These are phyloP conservation scores for Skeletonema potamos DNA, from an alignment of 108 stramenopile species.

Conservation along the genomic window DNA sequence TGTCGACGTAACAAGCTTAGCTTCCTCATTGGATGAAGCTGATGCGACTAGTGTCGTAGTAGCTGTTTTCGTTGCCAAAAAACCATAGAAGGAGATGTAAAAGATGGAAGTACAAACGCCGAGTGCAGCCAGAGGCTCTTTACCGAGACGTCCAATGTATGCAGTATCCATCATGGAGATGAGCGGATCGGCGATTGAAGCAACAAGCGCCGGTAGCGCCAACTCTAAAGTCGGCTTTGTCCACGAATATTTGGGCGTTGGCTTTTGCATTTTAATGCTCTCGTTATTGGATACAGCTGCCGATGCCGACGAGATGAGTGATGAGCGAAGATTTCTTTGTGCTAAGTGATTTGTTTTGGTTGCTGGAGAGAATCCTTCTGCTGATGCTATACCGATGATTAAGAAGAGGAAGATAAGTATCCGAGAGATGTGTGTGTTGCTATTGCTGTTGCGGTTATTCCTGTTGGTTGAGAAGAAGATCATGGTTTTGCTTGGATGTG, in stretches of 20 bases:
- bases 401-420: background rate
- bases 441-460: background rate
- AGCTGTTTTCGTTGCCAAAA: constrained; percentile 70
- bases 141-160: constrained; percentile 63
- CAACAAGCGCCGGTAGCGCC: constrained; percentile 60
- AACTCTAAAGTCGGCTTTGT: constrained; percentile 29
- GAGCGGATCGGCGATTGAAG: constrained; percentile 78
- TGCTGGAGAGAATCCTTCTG: background rate
- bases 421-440: background rate
- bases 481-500: background rate
- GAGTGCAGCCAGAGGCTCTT: constrained; percentile 65
- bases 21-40: constrained; percentile 6
- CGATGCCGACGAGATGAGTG: background rate
- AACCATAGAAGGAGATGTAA: constrained; percentile 80
- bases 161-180: constrained; percentile 79
- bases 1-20: constrained; percentile 29
- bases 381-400: background rate
- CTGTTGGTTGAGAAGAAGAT: background rate
- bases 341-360: background rate
- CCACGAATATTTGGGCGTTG: constrained; percentile 26
- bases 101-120: constrained; percentile 84
- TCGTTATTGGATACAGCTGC: background rate
- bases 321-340: background rate
- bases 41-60: constrained; percentile 68
- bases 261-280: background rate